Evolutionary conservation across 257 asterid species (phyloP), one percentile per base, ranked within the genome.

Genomic region (Petunia secreta): DNA sequence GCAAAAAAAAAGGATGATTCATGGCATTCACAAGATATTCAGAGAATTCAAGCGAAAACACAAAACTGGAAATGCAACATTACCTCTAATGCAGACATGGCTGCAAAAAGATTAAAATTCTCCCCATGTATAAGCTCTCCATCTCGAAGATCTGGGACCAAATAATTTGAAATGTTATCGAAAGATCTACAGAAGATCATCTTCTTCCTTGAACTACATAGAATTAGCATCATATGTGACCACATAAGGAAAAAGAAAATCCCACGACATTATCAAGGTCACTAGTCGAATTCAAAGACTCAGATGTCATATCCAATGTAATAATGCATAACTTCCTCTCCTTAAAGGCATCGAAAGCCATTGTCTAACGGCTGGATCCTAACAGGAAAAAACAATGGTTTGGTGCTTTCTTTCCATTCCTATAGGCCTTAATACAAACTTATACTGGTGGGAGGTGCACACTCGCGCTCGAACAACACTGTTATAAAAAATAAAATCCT

Each of bases 41-140:
- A 48, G 40, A 48, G 77, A 71, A 71, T 52, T 11, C 11, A 34
- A 48, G 59, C 36, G 50, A 73, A 44, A 48, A 52, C 73, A 54
- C 14, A 36, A 78, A 69, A 83, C 41, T 57, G 59, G 64, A 48
- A 38, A 75, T 16, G 62, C 46, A 81, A 64, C 59, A 82, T 88
- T 91, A 96, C 99, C 99, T 96, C 99, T 86, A 96, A 89, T 16
- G 99, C 98, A 63, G 99, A 94, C 99, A 96, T 94, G 88, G 99
- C 99, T 2, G 99, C 98, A 84, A 92, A 94, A 81, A 94, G 92
- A 85, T 96, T 94, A 86, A 96, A 96, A 84, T 90, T 91, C 34
- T 90, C 97, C 75, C 97, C 98, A 77, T 79, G 88, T 80, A 96
- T 92, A 83, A 96, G 97, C 86, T 96, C 98, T 79, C 94, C 98